Base-by-base conservation (phyloP, 2,329 filamentous ascomycete genomes). In the Cladophialophora exuberans region DNA sequence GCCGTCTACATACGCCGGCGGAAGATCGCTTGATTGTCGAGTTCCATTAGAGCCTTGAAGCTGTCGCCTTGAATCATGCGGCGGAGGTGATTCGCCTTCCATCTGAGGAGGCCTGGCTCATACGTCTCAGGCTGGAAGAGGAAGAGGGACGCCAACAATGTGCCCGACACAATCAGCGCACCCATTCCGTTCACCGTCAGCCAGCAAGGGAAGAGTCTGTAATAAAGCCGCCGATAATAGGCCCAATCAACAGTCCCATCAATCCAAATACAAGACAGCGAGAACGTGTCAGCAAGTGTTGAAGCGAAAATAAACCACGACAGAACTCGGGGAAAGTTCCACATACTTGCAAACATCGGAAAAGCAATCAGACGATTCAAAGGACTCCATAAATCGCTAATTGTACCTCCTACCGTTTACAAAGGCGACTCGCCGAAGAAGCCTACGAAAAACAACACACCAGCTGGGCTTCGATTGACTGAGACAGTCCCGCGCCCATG, bases 401-500 rank as follows among this genome's bases (percentile, higher is more conserved):
- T 28, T 26, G 25, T 42, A 26, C 25, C 46, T 33, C 33, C 69
- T 1, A 70, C 73, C 3, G 70, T 78, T 61, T 18, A 36, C n/a
- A 51, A 20, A 10, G 26, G n/a, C 6, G 38, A 20, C 9, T 26
- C 35, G 36, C 22, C 48, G 28, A 31, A 42, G 25, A 43, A 6
- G 25, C 48, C 48, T 10, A 20, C 48, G 9, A 51, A 18, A 28
- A 51, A 17, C 48, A 38, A 11, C 78, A 80, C 0, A 71, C 69
- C 4, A 80, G 64, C 43, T 79, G 76, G 2, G 73, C 73, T 0
- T 65, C 71, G 44, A 81, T 72, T 11, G 73, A 78, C 3, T 73
- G 72, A 1, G 76, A 65, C 15, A 80, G 61, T 1, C 70, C 79
- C 0, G 73, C 70, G 0, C 72, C 78, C 60, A 80, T 70, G 33